These are phyloP conservation scores for Magnaporthiopsis rhizophila DNA, from an alignment of 2,329 filamentous ascomycete genomes.

Conservation along the genomic window DNA sequence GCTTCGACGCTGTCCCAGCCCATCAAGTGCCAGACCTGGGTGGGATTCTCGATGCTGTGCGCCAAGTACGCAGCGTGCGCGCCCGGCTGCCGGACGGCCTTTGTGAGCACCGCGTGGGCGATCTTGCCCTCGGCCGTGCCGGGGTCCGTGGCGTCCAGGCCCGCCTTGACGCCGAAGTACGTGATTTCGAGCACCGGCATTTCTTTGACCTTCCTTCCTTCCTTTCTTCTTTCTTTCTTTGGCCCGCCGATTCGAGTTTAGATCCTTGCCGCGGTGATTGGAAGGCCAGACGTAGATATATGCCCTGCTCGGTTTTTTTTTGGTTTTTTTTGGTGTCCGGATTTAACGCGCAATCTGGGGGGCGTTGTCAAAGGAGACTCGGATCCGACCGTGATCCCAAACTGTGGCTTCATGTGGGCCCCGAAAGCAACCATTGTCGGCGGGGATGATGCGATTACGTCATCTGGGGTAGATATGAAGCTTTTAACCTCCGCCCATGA, in stretches of 20 bases:
- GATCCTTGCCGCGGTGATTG: too few relatives aligned
- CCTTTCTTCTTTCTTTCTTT: too few relatives aligned
- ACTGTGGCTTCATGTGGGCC: not conserved
- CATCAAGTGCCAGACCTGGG: conserved; percentile 17
- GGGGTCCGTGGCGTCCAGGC: conserved; percentile 14
- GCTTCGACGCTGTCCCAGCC: conserved; percentile 19
- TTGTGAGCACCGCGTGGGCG: not conserved
- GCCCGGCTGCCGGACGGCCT: conserved; percentile 10
- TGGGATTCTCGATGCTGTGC: conserved; percentile 15
- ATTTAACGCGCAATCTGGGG: not conserved
- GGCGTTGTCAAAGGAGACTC: too few relatives aligned
- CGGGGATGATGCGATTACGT: not conserved
- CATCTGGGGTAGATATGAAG: not conserved
- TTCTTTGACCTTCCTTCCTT: not conserved
- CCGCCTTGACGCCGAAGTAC: conserved; percentile 15
- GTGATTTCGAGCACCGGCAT: conserved; percentile 17
- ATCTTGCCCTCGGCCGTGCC: conserved; percentile 12
- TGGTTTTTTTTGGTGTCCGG: too few relatives aligned
- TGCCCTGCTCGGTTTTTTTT: too few relatives aligned
- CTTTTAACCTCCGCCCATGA: too few relatives aligned
- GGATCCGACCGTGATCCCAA: too few relatives aligned
- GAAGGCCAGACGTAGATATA: too few relatives aligned
- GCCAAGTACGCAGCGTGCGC: conserved; percentile 16
- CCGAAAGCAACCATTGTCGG: not conserved
- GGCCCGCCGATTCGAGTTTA: too few relatives aligned